Base-by-base conservation (phyloP, 2,329 filamentous ascomycete species). In the Aspergillus quadrilineatus region DNA sequence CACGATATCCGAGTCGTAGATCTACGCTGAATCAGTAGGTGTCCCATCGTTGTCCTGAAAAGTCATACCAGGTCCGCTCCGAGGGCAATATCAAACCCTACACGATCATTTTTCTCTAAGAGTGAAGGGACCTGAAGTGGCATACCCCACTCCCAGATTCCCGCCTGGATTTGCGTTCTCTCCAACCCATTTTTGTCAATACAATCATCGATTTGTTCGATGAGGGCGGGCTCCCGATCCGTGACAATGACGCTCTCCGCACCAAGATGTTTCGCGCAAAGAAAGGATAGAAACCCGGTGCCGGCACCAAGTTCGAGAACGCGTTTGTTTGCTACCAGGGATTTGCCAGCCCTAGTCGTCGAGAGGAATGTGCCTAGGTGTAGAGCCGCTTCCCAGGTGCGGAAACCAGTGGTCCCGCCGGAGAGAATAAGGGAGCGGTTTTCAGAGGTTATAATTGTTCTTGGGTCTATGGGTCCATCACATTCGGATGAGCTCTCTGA, bases 341-440 rank as follows among this genome's bases (percentile, higher is more conserved):
- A 59, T 42, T 70, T 72, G n/a, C 82, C 82, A 9, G 65, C 47
- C 4, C 73, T 64, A 4, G 69, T 77, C 10, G 79, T 77, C 12
- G 79, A 70, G 2, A 89, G 76, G 65, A 84, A 89, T 2, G 82
- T 79, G 8, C 80, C 85, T 1, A 89, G 79, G 62, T 87, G 82
- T 4, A 89, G 73, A 6, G 86, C 83, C 4, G 84, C 86, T 71
- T 89, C 86, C 87, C 87, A 89, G 2, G 87, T 89, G 37, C 86
- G 80, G 48, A 86, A 82, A 0, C 87, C 87, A 0, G 86, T 89
- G 1, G 83, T 87, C 8, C 83, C 81, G 5, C 82, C 82, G 4
- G 82, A 85, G 66, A 67, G 81, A 74, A 65, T 83, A 72, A 70
- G 77, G 70, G 72, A 86, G 79, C 59, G 85, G 70, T 53, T 86